Percentiles rank a stretch among this genome's conserved stretches.
Conservation (phyloP, 768 basidiomycete species). For the Naematelia aurantialba region DNA sequence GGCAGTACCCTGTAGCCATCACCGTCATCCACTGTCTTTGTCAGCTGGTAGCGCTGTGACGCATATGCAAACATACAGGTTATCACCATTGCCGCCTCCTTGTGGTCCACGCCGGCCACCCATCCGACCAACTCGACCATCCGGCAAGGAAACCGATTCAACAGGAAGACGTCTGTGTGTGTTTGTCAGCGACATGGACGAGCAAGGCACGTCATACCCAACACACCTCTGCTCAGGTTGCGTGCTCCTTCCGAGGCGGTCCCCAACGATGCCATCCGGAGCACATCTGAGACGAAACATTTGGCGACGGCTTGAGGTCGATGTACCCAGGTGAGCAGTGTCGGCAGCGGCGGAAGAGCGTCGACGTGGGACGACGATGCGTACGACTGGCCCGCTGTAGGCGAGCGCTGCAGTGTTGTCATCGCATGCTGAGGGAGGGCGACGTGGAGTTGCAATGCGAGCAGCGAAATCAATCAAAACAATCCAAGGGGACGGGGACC, state of each 20-base stretch:
- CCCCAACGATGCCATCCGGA: conserved; percentile 19
- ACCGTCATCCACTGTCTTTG: conserved; percentile 38
- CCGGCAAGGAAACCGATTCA: conserved; percentile 34
- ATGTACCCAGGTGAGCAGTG: conserved; percentile 33
- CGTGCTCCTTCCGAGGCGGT: background rate
- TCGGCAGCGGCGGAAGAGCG: conserved; percentile 13
- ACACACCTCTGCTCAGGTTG: conserved; percentile 23
- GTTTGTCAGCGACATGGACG: too few relatives aligned
- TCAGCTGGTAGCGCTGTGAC: background rate
- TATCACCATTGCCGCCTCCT: conserved; percentile 30
- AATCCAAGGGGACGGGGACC: too few relatives aligned
- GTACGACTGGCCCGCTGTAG: background rate
- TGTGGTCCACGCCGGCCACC: conserved; percentile 39
- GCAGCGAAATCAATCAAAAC: too few relatives aligned
- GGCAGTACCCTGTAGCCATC: conserved; percentile 34
- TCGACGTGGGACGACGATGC: background rate
- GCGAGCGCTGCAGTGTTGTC: background rate
- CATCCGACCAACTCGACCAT: conserved; percentile 41
- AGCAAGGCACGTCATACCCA: too few relatives aligned
- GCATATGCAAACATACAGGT: conserved; percentile 16
- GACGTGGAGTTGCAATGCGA: too few relatives aligned
- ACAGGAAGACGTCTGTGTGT: conserved; percentile 36
- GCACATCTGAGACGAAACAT: conserved; percentile 38
- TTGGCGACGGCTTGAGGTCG: conserved; percentile 36
- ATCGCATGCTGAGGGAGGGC: background rate